Percentiles rank a stretch among this genome's conserved stretches.
These are phyloP conservation scores for Clonostachys sp. DNA, from an alignment of 2,329 filamentous ascomycete species.

Conservation along the genomic window DNA sequence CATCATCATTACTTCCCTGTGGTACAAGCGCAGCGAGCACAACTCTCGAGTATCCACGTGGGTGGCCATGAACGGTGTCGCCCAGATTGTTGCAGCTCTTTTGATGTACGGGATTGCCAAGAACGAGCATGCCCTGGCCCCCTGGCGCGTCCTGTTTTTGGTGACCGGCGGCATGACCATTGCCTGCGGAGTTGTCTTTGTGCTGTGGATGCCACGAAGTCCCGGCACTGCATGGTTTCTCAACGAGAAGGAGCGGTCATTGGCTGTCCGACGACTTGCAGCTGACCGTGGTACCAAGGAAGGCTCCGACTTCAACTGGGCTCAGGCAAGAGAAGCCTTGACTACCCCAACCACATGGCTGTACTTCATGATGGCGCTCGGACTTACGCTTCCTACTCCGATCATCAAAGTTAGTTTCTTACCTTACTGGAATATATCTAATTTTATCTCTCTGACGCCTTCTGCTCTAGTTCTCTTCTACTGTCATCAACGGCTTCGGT, in stretches of 20 bases:
- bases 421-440: too few species aligned
- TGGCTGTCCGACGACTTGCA: conserved; percentile 26
- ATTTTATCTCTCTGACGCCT: background rate
- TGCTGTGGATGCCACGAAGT: conserved; percentile 37
- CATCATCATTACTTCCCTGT: conserved; percentile 21
- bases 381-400: too few species aligned
- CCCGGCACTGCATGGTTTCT: conserved; percentile 45
- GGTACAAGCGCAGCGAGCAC: conserved; percentile 20
- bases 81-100: conserved; percentile 16
- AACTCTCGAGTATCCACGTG: conserved; percentile 18
- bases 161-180: conserved; percentile 41
- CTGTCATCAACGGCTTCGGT: conserved; percentile 7
- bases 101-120: conserved; percentile 18
- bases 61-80: conserved; percentile 20
- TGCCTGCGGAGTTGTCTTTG: conserved; percentile 35
- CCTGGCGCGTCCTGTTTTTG: conserved; percentile 43
- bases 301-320: conserved; percentile 32
- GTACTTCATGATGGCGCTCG: too few species aligned
- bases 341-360: too few species aligned
- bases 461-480: conserved; percentile 1
- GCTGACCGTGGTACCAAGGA: conserved; percentile 23
- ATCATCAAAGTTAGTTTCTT: too few species aligned
- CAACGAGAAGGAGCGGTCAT: conserved; percentile 27
- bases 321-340: conserved; percentile 22
- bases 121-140: conserved; percentile 14